Base-by-base conservation (phyloP, 208 protist species). In the Angomonas deanei region DNA sequence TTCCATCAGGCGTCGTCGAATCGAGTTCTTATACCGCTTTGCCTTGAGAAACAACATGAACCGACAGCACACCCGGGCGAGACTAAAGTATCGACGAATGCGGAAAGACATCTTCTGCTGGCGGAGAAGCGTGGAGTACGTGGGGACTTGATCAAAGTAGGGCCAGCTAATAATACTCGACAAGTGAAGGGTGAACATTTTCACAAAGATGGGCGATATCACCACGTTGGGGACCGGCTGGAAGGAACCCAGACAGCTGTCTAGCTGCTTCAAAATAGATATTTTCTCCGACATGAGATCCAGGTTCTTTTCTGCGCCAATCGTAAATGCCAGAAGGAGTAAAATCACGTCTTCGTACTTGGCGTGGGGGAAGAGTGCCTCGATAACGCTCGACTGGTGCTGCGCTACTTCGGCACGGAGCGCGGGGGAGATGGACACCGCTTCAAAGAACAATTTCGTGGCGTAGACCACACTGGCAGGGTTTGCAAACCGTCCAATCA, bases 301-400 rank as follows among this genome's bases (percentile, higher is more conserved):
- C 28, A 91, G 56, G 31, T 79, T 66, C 11, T 70, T 69, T 1
- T 42, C 59, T 0, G 72, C 77, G 8, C 84, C 82, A 42, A 94
- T 61, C 46, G 76, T 80, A 15, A 85, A 49, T 24, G 76, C 64
- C 17, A 94, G 68, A 32, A 94, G 49, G 42, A 94, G 61, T 26
- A 94, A 61, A 34, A 88, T 52, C 21, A 94, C 62, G 32, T 94
- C 88, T 17, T 85, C 78, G 74, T 87, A 76, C 15, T 74, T 68
- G 53, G 74, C 66, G 64, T 94, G 84, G 42, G 70, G 67, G 19
- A 60, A 58, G 26, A 94, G 73, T 0, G 67, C 76, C n/a, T 85
- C 76, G 23, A 91, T 73, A 63, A 94, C 58, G 23, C 76, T 70
- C 0, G 77, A 48, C 36, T 87, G 80, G 61, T 91, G 61, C 30